Evolutionary conservation across 1,284 basidiomycete species (phyloP).

Genomic region (Xerocomus minutiporus): DNA sequence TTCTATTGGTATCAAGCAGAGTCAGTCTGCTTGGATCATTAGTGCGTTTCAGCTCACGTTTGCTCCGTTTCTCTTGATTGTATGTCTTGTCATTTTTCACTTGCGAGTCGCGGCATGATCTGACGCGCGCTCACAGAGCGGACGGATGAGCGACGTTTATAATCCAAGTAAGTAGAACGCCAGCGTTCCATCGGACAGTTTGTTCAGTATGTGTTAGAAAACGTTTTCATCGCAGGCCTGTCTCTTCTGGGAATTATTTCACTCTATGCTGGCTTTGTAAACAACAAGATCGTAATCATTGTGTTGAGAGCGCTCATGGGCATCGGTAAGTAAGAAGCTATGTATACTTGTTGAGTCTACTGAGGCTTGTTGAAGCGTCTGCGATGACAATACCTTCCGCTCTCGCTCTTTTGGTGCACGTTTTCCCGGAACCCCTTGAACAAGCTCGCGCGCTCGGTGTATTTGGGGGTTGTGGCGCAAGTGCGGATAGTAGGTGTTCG

Average conservation of each 20-base stretch:
- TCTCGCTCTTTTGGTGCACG: constrained; percentile 41
- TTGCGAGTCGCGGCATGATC: constrained; percentile 2
- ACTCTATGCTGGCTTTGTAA: constrained; percentile 39
- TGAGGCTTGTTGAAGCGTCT: constrained; percentile 30
- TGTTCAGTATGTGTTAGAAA: constrained; percentile 16
- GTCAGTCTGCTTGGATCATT: constrained; percentile 37
- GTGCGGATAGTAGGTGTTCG: constrained; percentile 39
- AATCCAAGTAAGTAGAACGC: constrained; percentile 21
- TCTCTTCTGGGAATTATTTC: constrained; percentile 36
- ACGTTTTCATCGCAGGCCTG: constrained; percentile 30
- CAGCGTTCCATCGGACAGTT: not conserved
- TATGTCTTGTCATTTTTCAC: constrained; percentile 24
- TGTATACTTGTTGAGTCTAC: not conserved
- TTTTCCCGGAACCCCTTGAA: constrained; percentile 42
- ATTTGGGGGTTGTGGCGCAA: constrained; percentile 43
- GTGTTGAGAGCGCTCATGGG: constrained; percentile 43
- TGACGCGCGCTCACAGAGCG: constrained; percentile 25
- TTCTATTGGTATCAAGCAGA: constrained; percentile 55
- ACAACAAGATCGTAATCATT: constrained; percentile 40
- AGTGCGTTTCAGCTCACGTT: constrained; percentile 43
- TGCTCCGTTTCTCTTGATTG: constrained; percentile 40
- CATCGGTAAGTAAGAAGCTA: constrained; percentile 27
- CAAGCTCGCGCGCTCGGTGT: constrained; percentile 45
- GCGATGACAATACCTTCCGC: constrained; percentile 48
- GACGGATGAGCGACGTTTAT: constrained; percentile 32